Evolutionary conservation across 257 asterid species (phyloP).

Genomic region (Asclepias syriaca): DNA sequence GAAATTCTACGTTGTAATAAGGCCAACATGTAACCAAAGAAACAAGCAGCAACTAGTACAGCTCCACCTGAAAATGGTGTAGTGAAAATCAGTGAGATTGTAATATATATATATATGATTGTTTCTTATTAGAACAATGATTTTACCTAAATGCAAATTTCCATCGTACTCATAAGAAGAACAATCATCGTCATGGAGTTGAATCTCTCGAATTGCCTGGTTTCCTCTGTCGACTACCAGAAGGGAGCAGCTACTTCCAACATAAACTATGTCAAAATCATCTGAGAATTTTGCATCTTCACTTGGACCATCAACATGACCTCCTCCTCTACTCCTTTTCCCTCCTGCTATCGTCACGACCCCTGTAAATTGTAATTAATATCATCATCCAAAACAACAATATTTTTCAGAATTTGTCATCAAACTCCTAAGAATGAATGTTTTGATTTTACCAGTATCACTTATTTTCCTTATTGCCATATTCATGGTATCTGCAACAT

Average conservation of each 20-base stretch:
- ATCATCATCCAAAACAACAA: too few species aligned
- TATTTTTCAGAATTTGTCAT: too few species aligned
- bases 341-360: conserved; percentile 96
- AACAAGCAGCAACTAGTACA: conserved; percentile 68
- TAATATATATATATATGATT: background rate
- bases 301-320: conserved; percentile 88
- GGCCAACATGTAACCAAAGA: conserved; percentile 91
- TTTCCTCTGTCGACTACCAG: conserved; percentile 84
- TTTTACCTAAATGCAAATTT: conserved; percentile 62
- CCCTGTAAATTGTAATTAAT: conserved; percentile 35
- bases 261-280: conserved; percentile 74
- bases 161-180: conserved; percentile 44
- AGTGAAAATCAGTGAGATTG: background rate
- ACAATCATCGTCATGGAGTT: conserved; percentile 75
- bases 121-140: background rate
- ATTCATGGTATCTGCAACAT: conserved; percentile 88
- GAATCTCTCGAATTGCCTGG: conserved; percentile 92
- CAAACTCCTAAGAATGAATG: too few species aligned
- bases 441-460: conserved; percentile 48
- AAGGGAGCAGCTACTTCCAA: conserved; percentile 78
- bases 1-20: conserved; percentile 62
- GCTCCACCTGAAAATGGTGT: conserved; percentile 54
- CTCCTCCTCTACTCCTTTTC: conserved; percentile 66
- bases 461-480: conserved; percentile 88
- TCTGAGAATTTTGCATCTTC: conserved; percentile 83